These are phyloP conservation scores for Malus hybrid DNA, from an alignment of 331 rosid genomes.

Conservation along the genomic window DNA sequence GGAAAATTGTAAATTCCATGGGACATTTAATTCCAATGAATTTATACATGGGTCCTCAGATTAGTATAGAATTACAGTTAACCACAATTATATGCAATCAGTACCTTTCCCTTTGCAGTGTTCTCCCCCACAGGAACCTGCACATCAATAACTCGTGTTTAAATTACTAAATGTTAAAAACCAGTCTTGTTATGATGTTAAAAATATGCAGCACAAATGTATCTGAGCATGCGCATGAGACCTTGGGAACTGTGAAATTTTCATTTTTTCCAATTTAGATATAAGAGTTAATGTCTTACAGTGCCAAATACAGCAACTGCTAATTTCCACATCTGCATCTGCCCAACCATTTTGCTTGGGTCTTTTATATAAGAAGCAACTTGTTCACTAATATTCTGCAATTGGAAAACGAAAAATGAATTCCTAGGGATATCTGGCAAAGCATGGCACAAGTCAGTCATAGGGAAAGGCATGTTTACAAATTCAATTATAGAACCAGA, in stretches of 20 bases:
- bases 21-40: not conserved
- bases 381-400: constrained; percentile 68
- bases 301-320: constrained; percentile 47
- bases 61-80: not conserved
- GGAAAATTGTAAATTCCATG: not conserved
- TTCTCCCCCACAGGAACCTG: constrained; percentile 36
- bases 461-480: not conserved
- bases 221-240: too few relatives aligned
- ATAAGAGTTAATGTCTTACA: constrained; percentile 29
- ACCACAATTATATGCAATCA: constrained; percentile 5
- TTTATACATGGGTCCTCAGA: not conserved
- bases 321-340: constrained; percentile 64
- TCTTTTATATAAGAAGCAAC: constrained; percentile 83
- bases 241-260: too few relatives aligned
- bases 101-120: constrained; percentile 31
- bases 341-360: constrained; percentile 77
- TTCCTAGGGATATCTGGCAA: not conserved
- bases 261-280: too few relatives aligned
- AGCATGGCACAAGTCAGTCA: not conserved
- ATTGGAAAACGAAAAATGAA: constrained; percentile 1
- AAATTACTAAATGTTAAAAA: constrained; percentile 12
- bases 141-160: constrained; percentile 7
- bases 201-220: too few relatives aligned
- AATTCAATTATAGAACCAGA: constrained; percentile 20
- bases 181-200: not conserved